Evolutionary conservation across 495 filamentous ascomycete genomes (phyloP).

Genomic region (Penicillium manginii): DNA sequence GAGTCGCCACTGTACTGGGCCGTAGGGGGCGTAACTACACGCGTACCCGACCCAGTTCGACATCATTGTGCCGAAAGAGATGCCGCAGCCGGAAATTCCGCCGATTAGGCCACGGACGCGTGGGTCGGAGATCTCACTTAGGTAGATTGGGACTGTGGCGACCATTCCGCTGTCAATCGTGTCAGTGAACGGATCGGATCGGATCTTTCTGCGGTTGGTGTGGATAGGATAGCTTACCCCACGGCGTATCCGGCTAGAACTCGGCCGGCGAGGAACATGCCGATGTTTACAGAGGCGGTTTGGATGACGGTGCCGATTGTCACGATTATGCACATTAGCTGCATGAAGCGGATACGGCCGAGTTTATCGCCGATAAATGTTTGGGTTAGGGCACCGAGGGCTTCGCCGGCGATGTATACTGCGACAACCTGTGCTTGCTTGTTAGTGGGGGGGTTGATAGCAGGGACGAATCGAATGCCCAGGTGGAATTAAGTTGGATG

Average conservation of each 20-base stretch:
- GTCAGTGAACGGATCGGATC: too few relatives aligned
- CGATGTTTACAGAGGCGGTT: conserved; percentile 60
- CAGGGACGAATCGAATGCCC: too few relatives aligned
- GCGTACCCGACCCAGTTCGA: conserved; percentile 64
- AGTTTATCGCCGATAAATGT: conserved; percentile 58
- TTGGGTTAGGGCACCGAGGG: conserved; percentile 55
- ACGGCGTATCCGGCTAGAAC: conserved; percentile 59
- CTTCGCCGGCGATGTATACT: conserved; percentile 65
- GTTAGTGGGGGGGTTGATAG: too few relatives aligned
- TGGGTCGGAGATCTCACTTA: conserved; percentile 60
- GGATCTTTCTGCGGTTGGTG: background rate
- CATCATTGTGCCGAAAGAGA: conserved; percentile 61
- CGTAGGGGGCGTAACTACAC: conserved; percentile 58
- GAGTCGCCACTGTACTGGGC: conserved; percentile 58
- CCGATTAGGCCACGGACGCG: conserved; percentile 58
- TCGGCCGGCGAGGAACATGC: conserved; percentile 63
- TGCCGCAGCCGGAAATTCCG: conserved; percentile 61
- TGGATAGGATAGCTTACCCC: conserved; percentile 38
- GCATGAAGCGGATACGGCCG: conserved; percentile 63
- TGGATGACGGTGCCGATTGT: conserved; percentile 60
- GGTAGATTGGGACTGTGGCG: conserved; percentile 61
- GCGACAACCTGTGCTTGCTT: conserved; percentile 48
- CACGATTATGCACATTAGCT: conserved; percentile 58
- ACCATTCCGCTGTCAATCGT: conserved; percentile 48
- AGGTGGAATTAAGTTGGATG: background rate